Conservation (phyloP, 228 moss, liverwort and hornwort species). For the Sphagnum magellanicum region DNA sequence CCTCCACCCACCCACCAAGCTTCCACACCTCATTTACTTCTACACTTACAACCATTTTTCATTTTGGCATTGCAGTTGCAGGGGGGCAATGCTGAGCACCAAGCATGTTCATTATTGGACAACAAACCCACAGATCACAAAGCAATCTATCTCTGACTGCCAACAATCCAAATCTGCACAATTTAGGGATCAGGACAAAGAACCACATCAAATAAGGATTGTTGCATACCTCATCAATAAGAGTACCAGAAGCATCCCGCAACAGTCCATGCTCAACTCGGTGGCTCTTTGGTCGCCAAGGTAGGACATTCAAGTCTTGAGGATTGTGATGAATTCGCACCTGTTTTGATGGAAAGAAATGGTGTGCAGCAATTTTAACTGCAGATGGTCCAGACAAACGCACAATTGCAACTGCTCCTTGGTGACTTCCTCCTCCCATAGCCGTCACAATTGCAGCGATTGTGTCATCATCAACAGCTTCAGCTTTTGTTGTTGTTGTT, state of each 20-base stretch:
- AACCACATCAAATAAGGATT: no score
- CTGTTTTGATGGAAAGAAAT: conserved; percentile 50
- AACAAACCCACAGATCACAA: no score
- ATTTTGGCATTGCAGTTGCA: no score
- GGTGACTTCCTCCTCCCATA: conserved; percentile 58
- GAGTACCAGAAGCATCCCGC: conserved; percentile 55
- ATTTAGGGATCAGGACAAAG: no score
- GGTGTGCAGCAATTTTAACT: conserved; percentile 47
- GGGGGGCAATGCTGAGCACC: no score
- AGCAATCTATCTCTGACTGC: no score
- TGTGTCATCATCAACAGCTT: conserved; percentile 18
- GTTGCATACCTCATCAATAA: conserved; percentile 74
- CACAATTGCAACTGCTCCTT: conserved; percentile 92
- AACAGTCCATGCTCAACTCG: conserved; percentile 77
- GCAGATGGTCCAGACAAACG: conserved; percentile 76
- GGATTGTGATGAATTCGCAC: no score
- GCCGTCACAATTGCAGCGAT: conserved; percentile 93
- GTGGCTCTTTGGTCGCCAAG: conserved; percentile 75
- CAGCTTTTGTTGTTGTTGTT: no score
- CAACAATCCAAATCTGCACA: no score
- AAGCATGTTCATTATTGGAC: no score
- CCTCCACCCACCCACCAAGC: not conserved
- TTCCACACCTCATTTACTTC: not conserved
- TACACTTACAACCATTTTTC: no score
- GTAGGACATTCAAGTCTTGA: no score